Conservation (phyloP, 345 rosid genomes). For the Lumnitzera racemosa region DNA sequence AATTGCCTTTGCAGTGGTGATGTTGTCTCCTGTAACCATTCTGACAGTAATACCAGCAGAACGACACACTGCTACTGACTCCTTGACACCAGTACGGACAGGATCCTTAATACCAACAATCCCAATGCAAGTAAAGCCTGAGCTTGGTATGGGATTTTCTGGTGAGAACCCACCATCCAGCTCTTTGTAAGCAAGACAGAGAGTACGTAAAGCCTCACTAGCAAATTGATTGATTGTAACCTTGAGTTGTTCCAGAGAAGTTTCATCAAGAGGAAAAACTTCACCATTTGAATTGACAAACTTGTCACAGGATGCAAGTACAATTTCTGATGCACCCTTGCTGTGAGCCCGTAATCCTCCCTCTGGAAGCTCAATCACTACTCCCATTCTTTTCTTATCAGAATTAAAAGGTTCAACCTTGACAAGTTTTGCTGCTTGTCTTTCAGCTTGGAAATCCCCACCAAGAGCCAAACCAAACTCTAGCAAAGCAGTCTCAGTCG, state of each 20-base stretch:
- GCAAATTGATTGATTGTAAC: conserved; percentile 74
- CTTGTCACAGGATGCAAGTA: conserved; percentile 74
- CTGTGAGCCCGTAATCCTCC: conserved; percentile 67
- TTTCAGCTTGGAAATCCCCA: conserved; percentile 62
- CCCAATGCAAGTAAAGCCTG: conserved; percentile 70
- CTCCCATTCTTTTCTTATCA: conserved; percentile 89
- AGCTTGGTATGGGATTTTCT: conserved; percentile 45
- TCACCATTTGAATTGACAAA: conserved; percentile 63
- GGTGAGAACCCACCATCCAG: conserved; percentile 47
- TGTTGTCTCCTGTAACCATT: conserved; percentile 96
- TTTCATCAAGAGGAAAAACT: conserved; percentile 64
- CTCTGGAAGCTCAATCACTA: conserved; percentile 57
- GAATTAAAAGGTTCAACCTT: conserved; percentile 95
- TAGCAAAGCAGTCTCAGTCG: conserved; percentile 81
- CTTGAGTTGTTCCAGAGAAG: conserved; percentile 43
- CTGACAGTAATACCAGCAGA: conserved; percentile 87
- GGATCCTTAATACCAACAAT: conserved; percentile 94
- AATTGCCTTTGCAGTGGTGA: conserved; percentile 86
- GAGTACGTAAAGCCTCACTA: conserved; percentile 81
- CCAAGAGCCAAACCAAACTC: conserved; percentile 80
- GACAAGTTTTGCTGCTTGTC: conserved; percentile 42
- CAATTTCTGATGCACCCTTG: conserved; percentile 94
- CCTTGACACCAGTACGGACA: conserved; percentile 90
- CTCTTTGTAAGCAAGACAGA: conserved; percentile 70
- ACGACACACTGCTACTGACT: conserved; percentile 80